Evolutionary conservation across 768 basidiomycete genomes (phyloP).

Genomic region (Tricholomella constricta): DNA sequence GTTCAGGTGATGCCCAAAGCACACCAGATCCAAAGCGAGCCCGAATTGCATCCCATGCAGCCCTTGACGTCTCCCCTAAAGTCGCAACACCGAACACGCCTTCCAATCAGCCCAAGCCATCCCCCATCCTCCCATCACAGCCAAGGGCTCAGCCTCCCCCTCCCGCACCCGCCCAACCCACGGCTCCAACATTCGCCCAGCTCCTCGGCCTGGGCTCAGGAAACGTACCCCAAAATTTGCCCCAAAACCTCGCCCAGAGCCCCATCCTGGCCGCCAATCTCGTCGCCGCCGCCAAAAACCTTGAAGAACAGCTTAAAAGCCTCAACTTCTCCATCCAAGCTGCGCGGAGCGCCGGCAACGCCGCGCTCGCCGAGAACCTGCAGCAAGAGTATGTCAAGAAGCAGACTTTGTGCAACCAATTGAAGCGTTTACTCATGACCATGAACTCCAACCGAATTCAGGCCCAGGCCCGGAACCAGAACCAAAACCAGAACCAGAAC

Average conservation of each 20-base stretch:
- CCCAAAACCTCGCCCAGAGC: not conserved
- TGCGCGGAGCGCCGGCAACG: constrained; percentile 12
- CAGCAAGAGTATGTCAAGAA: constrained; percentile 16
- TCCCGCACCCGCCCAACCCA: constrained; percentile 23
- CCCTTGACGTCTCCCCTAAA: constrained; percentile 24
- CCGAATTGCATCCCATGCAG: constrained; percentile 29
- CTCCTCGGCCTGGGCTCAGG: not conserved
- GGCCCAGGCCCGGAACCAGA: not conserved
- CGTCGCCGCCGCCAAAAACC: not conserved
- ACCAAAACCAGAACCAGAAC: constrained; percentile 3
- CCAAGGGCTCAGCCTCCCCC: constrained; percentile 17
- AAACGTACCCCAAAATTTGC: constrained; percentile 1
- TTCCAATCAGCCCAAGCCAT: constrained; percentile 24
- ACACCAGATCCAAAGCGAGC: constrained; percentile 49
- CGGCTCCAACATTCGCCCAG: not conserved
- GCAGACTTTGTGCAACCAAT: not conserved
- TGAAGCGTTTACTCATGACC: constrained; percentile 4
- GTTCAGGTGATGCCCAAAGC: constrained; percentile 38
- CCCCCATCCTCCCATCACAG: constrained; percentile 21
- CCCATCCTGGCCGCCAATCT: too few relatives aligned
- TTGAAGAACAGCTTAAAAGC: constrained; percentile 10
- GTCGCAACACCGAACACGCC: constrained; percentile 21
- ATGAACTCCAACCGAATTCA: not conserved
- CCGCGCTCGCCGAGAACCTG: constrained; percentile 4
- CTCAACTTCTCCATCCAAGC: constrained; percentile 7